phyloP scores from a whole-genome alignment of 306 rosid genomes.

The Castanospermum australe region DNA sequence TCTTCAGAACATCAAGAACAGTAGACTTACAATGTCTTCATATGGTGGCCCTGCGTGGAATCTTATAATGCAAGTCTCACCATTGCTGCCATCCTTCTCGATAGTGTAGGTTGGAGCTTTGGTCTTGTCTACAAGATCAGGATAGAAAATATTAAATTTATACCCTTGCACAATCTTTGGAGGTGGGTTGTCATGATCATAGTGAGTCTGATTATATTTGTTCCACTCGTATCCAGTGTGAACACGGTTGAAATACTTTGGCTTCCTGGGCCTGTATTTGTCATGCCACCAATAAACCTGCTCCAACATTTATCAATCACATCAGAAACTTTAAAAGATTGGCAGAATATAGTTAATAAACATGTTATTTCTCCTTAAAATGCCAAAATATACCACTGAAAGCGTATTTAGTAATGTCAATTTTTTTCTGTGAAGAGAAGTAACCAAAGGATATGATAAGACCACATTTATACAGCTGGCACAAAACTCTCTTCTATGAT shows the following conservation, averaged over 20 bases:
- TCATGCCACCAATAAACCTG: conserved; percentile 99
- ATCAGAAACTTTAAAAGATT: background rate
- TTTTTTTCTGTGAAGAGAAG: background rate
- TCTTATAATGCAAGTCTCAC: conserved; percentile 90
- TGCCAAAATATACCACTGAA: background rate
- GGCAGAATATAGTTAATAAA: background rate
- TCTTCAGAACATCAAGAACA: background rate
- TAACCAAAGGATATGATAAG: background rate
- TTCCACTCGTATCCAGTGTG: conserved; percentile 99
- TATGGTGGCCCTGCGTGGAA: conserved; percentile 97
- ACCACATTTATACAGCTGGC: background rate
- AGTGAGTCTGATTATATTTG: conserved; percentile 97
- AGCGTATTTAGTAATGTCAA: background rate
- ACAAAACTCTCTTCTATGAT: background rate
- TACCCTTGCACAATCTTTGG: conserved; percentile 97
- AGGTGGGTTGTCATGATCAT: conserved; percentile 98
- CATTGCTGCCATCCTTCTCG: conserved; percentile 88
- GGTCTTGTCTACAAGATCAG: conserved; percentile 92
- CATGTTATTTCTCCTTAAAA: background rate
- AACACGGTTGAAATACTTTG: conserved; percentile 94
- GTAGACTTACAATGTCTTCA: conserved; percentile 76
- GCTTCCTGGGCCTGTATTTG: conserved; percentile 95
- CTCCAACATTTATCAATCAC: conserved; percentile 21
- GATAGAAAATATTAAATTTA: conserved; percentile 90
- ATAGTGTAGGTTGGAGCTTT: conserved; percentile 84